Percentiles rank a stretch among this genome's conserved stretches.
These are phyloP conservation scores for Plantago ovata DNA, from an alignment of 257 asterid genomes.

Conservation along the genomic window DNA sequence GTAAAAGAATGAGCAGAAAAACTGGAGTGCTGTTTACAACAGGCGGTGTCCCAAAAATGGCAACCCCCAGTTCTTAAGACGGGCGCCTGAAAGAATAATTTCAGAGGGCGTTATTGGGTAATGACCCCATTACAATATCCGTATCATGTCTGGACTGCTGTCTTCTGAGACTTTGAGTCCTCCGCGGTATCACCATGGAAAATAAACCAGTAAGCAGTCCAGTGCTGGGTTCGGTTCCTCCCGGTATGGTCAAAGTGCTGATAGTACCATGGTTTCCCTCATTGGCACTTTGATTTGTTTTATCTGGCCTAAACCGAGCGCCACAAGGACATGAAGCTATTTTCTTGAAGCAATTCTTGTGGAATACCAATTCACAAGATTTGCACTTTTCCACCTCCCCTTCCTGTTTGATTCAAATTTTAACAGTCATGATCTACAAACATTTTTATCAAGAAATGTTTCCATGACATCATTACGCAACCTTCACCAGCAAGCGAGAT, in stretches of 20 bases:
- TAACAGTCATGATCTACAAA: conserved; percentile 11
- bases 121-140: conserved; percentile 70
- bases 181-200: conserved; percentile 51
- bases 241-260: conserved; percentile 26
- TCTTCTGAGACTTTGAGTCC: conserved; percentile 30
- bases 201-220: conserved; percentile 61
- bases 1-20: conserved; percentile 17
- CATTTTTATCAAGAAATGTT: background rate
- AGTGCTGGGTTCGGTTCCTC: conserved; percentile 33
- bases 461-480: background rate
- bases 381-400: conserved; percentile 76
- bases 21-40: conserved; percentile 19
- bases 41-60: background rate
- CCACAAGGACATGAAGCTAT: conserved; percentile 70
- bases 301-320: conserved; percentile 26
- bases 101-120: conserved; percentile 63
- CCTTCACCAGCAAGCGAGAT: background rate
- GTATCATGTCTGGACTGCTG: conserved; percentile 34
- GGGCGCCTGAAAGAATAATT: conserved; percentile 1
- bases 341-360: conserved; percentile 66
- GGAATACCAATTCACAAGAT: conserved; percentile 70
- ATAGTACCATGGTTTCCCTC: conserved; percentile 19
- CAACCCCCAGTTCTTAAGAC: conserved; percentile 10
- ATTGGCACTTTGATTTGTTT: conserved; percentile 15
- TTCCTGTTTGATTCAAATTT: conserved; percentile 50